Evolutionary conservation across 768 basidiomycete species (phyloP).

Genomic region (Lactifluus echinatus): DNA sequence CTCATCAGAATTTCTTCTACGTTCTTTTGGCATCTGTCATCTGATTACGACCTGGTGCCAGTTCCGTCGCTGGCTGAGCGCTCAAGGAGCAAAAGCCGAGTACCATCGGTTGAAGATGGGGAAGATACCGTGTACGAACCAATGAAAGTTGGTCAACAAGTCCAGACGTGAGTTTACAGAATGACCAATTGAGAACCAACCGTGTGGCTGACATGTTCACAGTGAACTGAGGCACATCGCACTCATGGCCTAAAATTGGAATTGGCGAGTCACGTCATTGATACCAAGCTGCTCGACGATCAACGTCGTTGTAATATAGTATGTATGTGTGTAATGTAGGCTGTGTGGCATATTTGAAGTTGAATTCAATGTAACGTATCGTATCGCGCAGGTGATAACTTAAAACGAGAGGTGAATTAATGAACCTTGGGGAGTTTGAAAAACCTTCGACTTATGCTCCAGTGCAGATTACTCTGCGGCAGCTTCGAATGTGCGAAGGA

Average conservation of each 20-base stretch:
- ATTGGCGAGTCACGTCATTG: not conserved
- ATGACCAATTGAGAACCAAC: not conserved
- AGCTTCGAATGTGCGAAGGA: slow-evolving; percentile 53
- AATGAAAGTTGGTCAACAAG: slow-evolving; percentile 87
- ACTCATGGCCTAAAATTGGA: slow-evolving; percentile 50
- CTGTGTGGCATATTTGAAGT: slow-evolving; percentile 25
- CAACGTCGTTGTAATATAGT: not conserved
- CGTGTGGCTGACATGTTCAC: not conserved
- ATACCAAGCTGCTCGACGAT: not conserved
- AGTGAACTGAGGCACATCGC: slow-evolving; percentile 80
- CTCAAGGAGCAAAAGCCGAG: slow-evolving; percentile 35
- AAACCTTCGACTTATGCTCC: not conserved
- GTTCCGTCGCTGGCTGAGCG: slow-evolving; percentile 45
- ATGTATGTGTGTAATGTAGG: not conserved
- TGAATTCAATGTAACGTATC: slow-evolving; percentile 26
- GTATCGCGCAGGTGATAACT: not conserved
- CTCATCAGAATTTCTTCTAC: slow-evolving; percentile 93
- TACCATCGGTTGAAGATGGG: slow-evolving; percentile 30
- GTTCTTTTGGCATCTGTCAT: slow-evolving; percentile 91
- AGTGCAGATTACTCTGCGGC: not conserved
- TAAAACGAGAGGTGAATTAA: not conserved
- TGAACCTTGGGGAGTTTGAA: not conserved
- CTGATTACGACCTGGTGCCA: slow-evolving; percentile 69
- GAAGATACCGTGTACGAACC: slow-evolving; percentile 45
- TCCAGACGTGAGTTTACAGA: slow-evolving; percentile 52